Evolutionary conservation across 2,329 filamentous ascomycete genomes (phyloP), one percentile per base, ranked within the genome.

Genomic region (Botrytis tulipae): DNA sequence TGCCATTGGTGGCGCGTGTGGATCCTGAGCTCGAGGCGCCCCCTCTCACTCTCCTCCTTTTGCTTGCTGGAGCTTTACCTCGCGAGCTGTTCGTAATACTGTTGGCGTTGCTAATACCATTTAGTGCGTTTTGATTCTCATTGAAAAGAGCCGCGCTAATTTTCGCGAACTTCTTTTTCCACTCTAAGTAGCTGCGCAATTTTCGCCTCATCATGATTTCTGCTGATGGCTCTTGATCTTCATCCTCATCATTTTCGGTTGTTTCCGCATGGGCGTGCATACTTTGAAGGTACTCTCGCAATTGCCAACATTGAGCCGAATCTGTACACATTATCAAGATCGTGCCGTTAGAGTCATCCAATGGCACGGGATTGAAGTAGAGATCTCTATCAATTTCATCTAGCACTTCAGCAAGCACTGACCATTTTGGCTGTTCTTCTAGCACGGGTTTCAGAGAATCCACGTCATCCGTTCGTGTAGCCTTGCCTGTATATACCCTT

Each of bases 311-410:
- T 14, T 94, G 97, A 73, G 91, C 90, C 73, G 93, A 90, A 79
- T 97, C 95, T 40, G 92, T 91, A 80, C 95, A 98, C 96, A 99
- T 98, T 81, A 99, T 93, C 48, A 99, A 84, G 68, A 97, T 94
- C 3, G 93, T 93, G n/a, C 93, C 93, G 80, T 94, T 97, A 0
- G 94, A 97, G 78, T 94, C 93, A 81, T 96, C 94, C 73, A 89
- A 87, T n/a, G 87, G 84, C 14, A 86, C 84, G 9, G 93, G 92
- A 76, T 97, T 95, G 79, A 97, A 91, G 81, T 97, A 96, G 25
- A 94, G 86, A 79, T 97, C 95, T 71, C 91, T 89, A 79, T 98
- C 96, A 77, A 99, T 97, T 82, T 99, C 96, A 76, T 95, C 92
- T 7, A 99, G 84, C 0, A 98, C 91, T 73, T 98, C 94, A n/a